These are phyloP conservation scores for Daedaleopsis nitida DNA, from an alignment of 768 basidiomycete species.

Conservation along the genomic window DNA sequence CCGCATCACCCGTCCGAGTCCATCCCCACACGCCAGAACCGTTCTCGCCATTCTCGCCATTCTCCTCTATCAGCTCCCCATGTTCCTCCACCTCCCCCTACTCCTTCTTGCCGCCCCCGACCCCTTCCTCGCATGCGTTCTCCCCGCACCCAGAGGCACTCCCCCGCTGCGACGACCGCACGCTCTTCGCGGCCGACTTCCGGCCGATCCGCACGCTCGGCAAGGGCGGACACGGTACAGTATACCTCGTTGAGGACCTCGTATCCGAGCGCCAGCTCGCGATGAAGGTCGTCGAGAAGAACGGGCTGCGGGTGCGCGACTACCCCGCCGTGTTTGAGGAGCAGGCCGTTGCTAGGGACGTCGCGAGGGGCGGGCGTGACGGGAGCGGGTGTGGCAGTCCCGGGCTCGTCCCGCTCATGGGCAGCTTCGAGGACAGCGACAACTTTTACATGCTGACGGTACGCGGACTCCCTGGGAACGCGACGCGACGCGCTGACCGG, in stretches of 20 bases:
- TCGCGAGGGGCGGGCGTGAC: not conserved
- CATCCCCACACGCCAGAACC: not conserved
- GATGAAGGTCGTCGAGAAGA: constrained; percentile 28
- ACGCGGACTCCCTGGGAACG: not conserved
- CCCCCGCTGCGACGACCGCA: not conserved
- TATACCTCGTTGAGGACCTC: constrained; percentile 28
- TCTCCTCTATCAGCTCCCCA: not conserved
- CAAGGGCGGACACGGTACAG: constrained; percentile 24
- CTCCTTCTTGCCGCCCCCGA: not conserved
- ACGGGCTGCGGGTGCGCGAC: constrained; percentile 14
- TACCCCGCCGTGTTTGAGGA: constrained; percentile 20
- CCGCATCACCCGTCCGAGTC: not conserved
- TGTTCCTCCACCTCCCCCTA: not conserved
- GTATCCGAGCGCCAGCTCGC: constrained; percentile 18
- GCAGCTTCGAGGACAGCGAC: constrained; percentile 24
- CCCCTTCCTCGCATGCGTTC: not conserved
- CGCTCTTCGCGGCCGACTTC: constrained; percentile 21
- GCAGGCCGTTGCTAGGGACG: constrained; percentile 12
- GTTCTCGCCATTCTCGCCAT: constrained; percentile 7
- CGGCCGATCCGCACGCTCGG: constrained; percentile 23
- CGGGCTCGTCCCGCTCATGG: constrained; percentile 13
- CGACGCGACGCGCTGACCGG: not conserved
- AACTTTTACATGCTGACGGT: constrained; percentile 26
- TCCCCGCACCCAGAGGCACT: not conserved
- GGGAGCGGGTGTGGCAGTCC: not conserved